Conservation (phyloP, 805 yeast species). For the Kodamaea hsintzibuensis region DNA sequence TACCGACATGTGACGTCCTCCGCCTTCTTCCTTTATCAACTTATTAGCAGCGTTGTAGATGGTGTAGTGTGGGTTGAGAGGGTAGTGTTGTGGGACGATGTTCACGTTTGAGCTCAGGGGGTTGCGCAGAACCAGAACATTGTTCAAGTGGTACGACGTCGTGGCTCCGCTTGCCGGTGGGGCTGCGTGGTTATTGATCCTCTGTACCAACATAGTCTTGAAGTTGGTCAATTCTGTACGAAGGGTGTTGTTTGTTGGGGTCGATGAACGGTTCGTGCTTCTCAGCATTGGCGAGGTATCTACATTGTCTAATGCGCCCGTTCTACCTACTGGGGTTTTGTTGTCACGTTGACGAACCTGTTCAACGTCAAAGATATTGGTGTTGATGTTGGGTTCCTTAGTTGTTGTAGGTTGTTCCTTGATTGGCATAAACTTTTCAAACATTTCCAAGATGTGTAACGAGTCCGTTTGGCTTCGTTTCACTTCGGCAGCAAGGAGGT, state of each 20-base stretch:
- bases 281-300: slow-evolving; percentile 18
- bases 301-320: slow-evolving; percentile 8
- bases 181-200: slow-evolving; percentile 5
- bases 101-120: slow-evolving; percentile 20
- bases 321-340: slow-evolving; percentile 24
- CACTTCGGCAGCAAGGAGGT: slow-evolving; percentile 48
- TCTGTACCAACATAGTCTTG: slow-evolving; percentile 11
- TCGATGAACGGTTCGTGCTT: slow-evolving; percentile 1
- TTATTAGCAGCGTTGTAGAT: slow-evolving; percentile 22
- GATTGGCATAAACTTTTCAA: slow-evolving; percentile 27
- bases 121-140: slow-evolving; percentile 10
- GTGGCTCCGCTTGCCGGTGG: neutral
- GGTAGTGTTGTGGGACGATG: slow-evolving; percentile 37
- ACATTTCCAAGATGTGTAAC: slow-evolving; percentile 50
- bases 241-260: slow-evolving; percentile 1
- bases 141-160: slow-evolving; percentile 13
- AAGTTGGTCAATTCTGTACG: slow-evolving; percentile 11
- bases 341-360: slow-evolving; percentile 23
- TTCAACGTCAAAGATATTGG: slow-evolving; percentile 14
- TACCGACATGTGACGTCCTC: slow-evolving; percentile 39
- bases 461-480: slow-evolving; percentile 53
- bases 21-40: slow-evolving; percentile 9
- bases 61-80: slow-evolving; percentile 37
- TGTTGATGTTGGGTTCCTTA: slow-evolving; percentile 10
- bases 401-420: slow-evolving; percentile 5